A percentile compares a stretch with the other conserved stretches of the same genome.
Conservation (phyloP, 768 basidiomycete genomes). For the Tylopilus rubrobrunneus region DNA sequence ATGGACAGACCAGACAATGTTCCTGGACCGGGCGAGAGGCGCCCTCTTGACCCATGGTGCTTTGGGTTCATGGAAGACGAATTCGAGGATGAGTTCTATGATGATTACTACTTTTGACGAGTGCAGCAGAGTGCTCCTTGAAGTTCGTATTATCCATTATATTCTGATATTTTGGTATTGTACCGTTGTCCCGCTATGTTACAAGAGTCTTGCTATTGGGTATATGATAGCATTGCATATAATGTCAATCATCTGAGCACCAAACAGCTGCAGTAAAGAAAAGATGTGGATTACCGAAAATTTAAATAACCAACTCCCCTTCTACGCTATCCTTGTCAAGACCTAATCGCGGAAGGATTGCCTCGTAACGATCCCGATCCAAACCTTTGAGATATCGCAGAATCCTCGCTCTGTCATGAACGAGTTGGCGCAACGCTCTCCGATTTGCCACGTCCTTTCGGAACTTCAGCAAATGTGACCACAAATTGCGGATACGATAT, state of each 20-base stretch:
- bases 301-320: constrained; percentile 79
- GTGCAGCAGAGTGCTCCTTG: neutral
- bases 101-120: constrained; percentile 20
- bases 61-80: constrained; percentile 19
- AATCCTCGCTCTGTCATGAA: constrained; percentile 81
- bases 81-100: constrained; percentile 23
- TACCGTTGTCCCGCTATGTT: constrained; percentile 5
- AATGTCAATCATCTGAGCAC: constrained; percentile 2
- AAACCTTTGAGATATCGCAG: constrained; percentile 71
- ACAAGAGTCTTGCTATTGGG: constrained; percentile 15
- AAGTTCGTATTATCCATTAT: constrained; percentile 16
- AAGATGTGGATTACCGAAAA: neutral
- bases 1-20: constrained; percentile 26
- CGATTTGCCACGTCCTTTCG: constrained; percentile 77
- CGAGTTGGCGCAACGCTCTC: constrained; percentile 67
- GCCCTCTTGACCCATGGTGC: constrained; percentile 9
- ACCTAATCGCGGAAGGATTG: constrained; percentile 66
- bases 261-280: neutral
- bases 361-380: constrained; percentile 70
- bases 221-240: constrained; percentile 3
- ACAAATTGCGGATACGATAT: constrained; percentile 77
- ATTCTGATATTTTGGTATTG: constrained; percentile 11
- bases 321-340: constrained; percentile 79
- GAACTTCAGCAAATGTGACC: constrained; percentile 64
- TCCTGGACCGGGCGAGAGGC: constrained; percentile 18